A percentile compares a stretch with the other conserved stretches of the same genome.
Evolutionary conservation across 371 early-diverging fungal genomes (phyloP).

Genomic region (Gilbertella persicaria): DNA sequence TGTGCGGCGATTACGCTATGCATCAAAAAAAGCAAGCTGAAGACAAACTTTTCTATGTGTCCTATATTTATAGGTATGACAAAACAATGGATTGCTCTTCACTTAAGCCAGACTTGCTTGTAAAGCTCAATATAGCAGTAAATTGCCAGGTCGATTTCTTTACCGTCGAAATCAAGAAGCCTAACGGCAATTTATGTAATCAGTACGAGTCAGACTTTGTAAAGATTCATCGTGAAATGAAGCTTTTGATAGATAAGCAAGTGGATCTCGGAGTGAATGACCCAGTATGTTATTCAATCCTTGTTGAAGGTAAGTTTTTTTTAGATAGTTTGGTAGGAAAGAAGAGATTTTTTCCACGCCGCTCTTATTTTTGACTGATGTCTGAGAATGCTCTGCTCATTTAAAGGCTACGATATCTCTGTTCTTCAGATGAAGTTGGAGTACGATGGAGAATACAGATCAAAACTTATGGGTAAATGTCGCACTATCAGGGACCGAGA

Average conservation of each 20-base stretch:
- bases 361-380: neutral
- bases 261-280: slow-evolving; percentile 2
- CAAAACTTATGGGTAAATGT: slow-evolving; percentile 1
- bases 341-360: slow-evolving; percentile 2
- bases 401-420: neutral
- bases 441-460: slow-evolving; percentile 4
- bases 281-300: neutral
- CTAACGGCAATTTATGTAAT: slow-evolving; percentile 1
- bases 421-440: neutral
- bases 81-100: neutral
- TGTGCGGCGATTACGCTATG: too few species aligned
- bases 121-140: neutral
- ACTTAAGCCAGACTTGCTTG: neutral
- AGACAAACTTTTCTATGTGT: neutral
- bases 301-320: slow-evolving; percentile 9
- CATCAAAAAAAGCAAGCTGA: too few species aligned
- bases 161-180: slow-evolving; percentile 1
- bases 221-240: slow-evolving; percentile 3
- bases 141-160: slow-evolving; percentile 2
- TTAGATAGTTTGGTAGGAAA: too few species aligned
- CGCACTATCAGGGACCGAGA: slow-evolving; percentile 6
- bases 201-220: slow-evolving; percentile 7
- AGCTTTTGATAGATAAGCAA: slow-evolving; percentile 1
- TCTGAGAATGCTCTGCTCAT: too few species aligned
- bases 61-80: neutral